These are phyloP conservation scores for Gloeophyllum trabeum DNA, from an alignment of 768 basidiomycete species.

Conservation along the genomic window DNA sequence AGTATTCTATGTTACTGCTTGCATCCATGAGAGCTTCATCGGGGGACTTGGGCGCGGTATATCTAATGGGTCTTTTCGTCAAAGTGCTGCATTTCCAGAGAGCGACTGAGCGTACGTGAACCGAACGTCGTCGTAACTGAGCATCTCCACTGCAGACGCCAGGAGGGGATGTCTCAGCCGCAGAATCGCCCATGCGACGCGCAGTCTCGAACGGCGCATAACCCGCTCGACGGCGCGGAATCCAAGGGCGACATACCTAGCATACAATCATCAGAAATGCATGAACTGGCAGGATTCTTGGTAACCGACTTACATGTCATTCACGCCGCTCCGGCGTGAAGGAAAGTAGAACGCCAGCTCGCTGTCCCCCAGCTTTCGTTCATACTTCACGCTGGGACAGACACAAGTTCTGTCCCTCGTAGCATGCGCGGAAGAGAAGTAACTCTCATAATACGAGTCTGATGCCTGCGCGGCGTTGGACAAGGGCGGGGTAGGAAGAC, in stretches of 20 bases:
- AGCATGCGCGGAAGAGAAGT: too few species aligned
- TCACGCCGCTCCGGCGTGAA: constrained; percentile 68
- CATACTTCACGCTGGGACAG: constrained; percentile 19
- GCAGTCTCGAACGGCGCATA: constrained; percentile 35
- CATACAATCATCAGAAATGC: background rate
- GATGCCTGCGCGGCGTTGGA: too few species aligned
- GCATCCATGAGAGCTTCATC: constrained; percentile 38
- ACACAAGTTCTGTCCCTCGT: too few species aligned
- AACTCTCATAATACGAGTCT: too few species aligned
- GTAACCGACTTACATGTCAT: constrained; percentile 70
- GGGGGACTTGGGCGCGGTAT: constrained; percentile 28
- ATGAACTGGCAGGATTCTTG: too few species aligned
- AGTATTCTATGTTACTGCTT: constrained; percentile 35
- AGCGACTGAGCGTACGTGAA: constrained; percentile 72
- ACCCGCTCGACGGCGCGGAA: constrained; percentile 36
- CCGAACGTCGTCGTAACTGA: constrained; percentile 47
- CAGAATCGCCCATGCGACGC: constrained; percentile 60
- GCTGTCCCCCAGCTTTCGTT: constrained; percentile 59
- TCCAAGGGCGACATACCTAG: constrained; percentile 73
- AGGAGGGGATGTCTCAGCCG: constrained; percentile 63
- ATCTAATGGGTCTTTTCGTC: constrained; percentile 42
- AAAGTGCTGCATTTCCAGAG: too few species aligned
- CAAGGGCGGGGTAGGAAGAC: too few species aligned
- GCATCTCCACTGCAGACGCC: constrained; percentile 49
- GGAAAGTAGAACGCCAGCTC: constrained; percentile 77